Conservation (phyloP, 495 filamentous ascomycete species). For the Aspergillus affinis region DNA sequence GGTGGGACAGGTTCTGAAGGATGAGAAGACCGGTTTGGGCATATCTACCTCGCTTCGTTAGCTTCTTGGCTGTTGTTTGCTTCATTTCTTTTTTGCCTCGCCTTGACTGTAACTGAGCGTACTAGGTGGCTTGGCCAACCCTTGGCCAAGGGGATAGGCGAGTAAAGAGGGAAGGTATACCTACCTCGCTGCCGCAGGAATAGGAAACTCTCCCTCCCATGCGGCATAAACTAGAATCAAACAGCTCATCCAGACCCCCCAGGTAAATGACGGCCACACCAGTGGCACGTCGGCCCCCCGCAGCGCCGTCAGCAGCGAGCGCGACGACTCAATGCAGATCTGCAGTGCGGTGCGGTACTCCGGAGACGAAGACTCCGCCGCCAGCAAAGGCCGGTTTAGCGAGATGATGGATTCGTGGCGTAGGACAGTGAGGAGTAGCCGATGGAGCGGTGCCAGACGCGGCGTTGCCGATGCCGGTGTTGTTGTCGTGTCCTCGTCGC, state of each 20-base stretch:
- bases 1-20: constrained; percentile 34
- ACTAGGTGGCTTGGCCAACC: not conserved
- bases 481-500: constrained; percentile 21
- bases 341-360: constrained; percentile 46
- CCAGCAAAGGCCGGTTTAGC: constrained; percentile 44
- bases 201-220: constrained; percentile 37
- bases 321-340: constrained; percentile 43
- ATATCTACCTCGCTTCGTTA: constrained; percentile 25
- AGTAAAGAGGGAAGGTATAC: constrained; percentile 1
- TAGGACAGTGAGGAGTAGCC: constrained; percentile 34
- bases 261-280: constrained; percentile 49
- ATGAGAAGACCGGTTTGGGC: constrained; percentile 33
- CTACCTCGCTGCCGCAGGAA: constrained; percentile 23
- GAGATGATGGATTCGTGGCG: constrained; percentile 47
- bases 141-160: not conserved
- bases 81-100: not conserved
- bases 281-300: constrained; percentile 29
- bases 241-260: constrained; percentile 50
- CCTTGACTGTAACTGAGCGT: not conserved
- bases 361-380: constrained; percentile 31
- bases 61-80: not conserved
- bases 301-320: constrained; percentile 37
- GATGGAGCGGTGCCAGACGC: constrained; percentile 32
- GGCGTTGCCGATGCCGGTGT: not conserved
- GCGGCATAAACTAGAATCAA: constrained; percentile 49